Percentiles rank a stretch among this genome's conserved stretches.
These are phyloP conservation scores for Erysimum cheiri DNA, from an alignment of 441 rosid species.

Conservation along the genomic window DNA sequence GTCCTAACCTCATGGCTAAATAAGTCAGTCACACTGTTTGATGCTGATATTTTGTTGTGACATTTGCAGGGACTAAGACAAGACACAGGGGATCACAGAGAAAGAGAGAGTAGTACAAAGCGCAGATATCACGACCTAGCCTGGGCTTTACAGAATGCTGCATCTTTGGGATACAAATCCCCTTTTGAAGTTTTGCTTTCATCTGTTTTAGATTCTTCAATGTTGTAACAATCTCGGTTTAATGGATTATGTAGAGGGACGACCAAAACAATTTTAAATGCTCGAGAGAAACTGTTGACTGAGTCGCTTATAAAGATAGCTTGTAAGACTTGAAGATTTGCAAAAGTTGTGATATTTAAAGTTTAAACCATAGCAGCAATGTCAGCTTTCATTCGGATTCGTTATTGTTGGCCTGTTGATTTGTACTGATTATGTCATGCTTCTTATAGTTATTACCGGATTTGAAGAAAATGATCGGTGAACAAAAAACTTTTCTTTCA, in stretches of 20 bases:
- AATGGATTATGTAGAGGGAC: constrained; percentile 36
- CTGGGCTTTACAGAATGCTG: constrained; percentile 33
- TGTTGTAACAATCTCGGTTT: constrained; percentile 36
- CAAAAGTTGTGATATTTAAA: neutral
- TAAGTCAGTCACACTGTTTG: neutral
- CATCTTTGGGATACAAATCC: constrained; percentile 28
- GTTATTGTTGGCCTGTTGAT: neutral
- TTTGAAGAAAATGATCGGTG: neutral
- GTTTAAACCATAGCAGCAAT: neutral
- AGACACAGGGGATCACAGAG: constrained; percentile 5
- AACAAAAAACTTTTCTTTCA: neutral
- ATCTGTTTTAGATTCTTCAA: constrained; percentile 21
- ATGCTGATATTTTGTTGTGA: constrained; percentile 25
- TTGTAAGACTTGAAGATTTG: neutral
- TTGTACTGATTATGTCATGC: neutral
- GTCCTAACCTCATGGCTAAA: neutral
- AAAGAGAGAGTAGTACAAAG: constrained; percentile 21
- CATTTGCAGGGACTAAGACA: constrained; percentile 44
- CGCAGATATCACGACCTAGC: constrained; percentile 8
- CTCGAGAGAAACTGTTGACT: constrained; percentile 13
- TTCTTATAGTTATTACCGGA: neutral
- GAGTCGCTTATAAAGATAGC: neutral
- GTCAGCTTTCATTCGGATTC: neutral
- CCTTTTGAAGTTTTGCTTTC: constrained; percentile 17
- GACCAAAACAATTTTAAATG: constrained; percentile 30